These are phyloP conservation scores for Scedosporium boydii DNA, from an alignment of 2,329 filamentous ascomycete species.

Conservation along the genomic window DNA sequence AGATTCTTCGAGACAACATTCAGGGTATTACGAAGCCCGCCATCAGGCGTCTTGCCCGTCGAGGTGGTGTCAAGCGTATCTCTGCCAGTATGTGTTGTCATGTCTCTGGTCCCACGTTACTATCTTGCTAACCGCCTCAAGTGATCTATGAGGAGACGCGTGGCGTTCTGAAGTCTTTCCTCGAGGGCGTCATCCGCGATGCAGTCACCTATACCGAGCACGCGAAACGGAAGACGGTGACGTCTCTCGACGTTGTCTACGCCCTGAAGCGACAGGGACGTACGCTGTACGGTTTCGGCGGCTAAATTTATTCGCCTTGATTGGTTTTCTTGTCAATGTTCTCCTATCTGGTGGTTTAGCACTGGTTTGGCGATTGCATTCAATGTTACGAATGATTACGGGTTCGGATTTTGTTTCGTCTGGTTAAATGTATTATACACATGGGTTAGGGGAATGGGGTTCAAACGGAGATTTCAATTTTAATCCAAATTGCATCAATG, in stretches of 20 bases:
- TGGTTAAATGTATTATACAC: background rate
- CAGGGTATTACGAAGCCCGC: conserved; percentile 98
- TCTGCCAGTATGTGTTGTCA: conserved; percentile 63
- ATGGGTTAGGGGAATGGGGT: background rate
- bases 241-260: conserved; percentile 58
- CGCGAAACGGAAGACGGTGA: conserved; percentile 75
- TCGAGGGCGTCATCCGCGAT: conserved; percentile 67
- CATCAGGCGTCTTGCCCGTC: conserved; percentile 94
- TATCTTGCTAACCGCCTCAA: conserved; percentile 14
- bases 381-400: background rate
- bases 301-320: conserved; percentile 44
- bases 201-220: conserved; percentile 72
- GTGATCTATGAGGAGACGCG: conserved; percentile 76
- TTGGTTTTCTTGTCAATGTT: conserved; percentile 10
- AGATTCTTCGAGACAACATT: conserved; percentile 99
- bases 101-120: conserved; percentile 1
- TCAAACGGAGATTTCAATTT: background rate
- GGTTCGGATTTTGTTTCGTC: background rate
- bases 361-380: background rate
- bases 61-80: conserved; percentile 99
- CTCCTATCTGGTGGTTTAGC: conserved; percentile 10
- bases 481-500: background rate
- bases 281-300: conserved; percentile 83
- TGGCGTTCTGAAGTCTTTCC: conserved; percentile 70
- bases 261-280: conserved; percentile 61